Base-by-base conservation (phyloP, 2,329 filamentous ascomycete species). In the Curvularia eragrostidis region DNA sequence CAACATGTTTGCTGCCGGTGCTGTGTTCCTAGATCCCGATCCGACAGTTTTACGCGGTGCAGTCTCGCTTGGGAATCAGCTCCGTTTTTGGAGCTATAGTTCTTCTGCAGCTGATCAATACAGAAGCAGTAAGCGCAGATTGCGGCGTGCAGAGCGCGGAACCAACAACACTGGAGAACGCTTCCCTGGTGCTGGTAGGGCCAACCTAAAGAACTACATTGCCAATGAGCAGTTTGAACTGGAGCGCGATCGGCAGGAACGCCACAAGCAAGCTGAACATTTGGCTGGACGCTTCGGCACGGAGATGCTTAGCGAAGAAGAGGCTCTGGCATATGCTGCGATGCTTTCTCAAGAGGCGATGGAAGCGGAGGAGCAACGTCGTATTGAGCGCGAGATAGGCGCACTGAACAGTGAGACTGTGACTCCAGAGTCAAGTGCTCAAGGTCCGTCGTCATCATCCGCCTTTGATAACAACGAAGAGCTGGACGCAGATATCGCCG, bases 51-150 rank as follows among this genome's bases (percentile, higher is more conserved):
- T 99, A 13, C 89, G 94, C 34, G 95, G 95, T 5, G 87, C 97
- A 59, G 88, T 97, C 1, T 90, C 93, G 0, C 87, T 97, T 49
- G 95, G 95, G 10, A 91, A 90, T 0, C 90, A 94, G 69, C 79
- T 99, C 18, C 90, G 92, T 12, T 98, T 93, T 75, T 99, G 95
- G 95, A 89, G 91, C 3, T 98, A 96, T 74, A 96, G 91, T 75
- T 94, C 93, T n/a, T 84, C 85, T 23, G 84, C 84, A 9, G 89
- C 89, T 0, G 88, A 90, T 68, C 88, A 92, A 59, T 87, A 89
- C 58, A 85, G 89, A 49, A 88, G 87, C 54, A 90, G 86, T 61
- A 97, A 96, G 77, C 89, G 93, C n/a, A 88, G 87, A 8, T 79
- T 89, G 13, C 89, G 91, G 36, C 88, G 91, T 56, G 85, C 87